These are phyloP conservation scores for Parathielavia hyrcaniae DNA, from an alignment of 495 filamentous ascomycete genomes.

Conservation along the genomic window DNA sequence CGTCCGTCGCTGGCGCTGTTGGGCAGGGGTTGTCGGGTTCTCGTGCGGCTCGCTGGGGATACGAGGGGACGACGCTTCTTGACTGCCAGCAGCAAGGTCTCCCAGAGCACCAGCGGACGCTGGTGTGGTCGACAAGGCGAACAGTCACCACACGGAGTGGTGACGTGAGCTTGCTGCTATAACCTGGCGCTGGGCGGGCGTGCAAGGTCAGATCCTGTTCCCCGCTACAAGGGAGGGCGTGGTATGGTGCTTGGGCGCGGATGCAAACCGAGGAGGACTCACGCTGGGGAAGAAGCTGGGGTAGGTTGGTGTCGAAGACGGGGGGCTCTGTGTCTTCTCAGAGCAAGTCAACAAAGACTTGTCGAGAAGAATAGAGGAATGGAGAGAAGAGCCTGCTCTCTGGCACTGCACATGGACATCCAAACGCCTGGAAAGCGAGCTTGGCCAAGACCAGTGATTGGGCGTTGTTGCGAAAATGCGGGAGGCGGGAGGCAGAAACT, in stretches of 20 bases:
- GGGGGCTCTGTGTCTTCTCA: slow-evolving; percentile 12
- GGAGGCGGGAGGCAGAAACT: slow-evolving; percentile 29
- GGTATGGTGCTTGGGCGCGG: slow-evolving; percentile 5
- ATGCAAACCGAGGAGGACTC: slow-evolving; percentile 12
- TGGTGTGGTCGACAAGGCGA: slow-evolving; percentile 44
- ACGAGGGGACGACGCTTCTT: slow-evolving; percentile 32
- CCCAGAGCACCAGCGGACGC: slow-evolving; percentile 30
- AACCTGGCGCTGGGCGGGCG: not conserved
- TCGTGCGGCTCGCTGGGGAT: slow-evolving; percentile 45
- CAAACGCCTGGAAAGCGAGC: slow-evolving; percentile 5
- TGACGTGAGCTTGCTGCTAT: slow-evolving; percentile 22
- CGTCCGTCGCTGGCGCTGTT: slow-evolving; percentile 43
- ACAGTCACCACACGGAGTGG: slow-evolving; percentile 39
- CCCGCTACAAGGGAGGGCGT: not conserved
- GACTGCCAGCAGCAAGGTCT: slow-evolving; percentile 40
- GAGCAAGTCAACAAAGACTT: slow-evolving; percentile 9
- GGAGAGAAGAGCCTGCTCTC: slow-evolving; percentile 13
- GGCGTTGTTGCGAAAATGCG: slow-evolving; percentile 22
- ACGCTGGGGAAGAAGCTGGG: slow-evolving; percentile 14
- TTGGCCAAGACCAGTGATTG: slow-evolving; percentile 9
- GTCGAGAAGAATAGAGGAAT: slow-evolving; percentile 12
- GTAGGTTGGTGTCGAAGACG: not conserved
- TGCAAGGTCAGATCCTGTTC: slow-evolving; percentile 18
- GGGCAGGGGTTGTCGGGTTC: slow-evolving; percentile 24
- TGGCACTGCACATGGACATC: slow-evolving; percentile 6